Base-by-base conservation (phyloP, 1,284 basidiomycete genomes). In the Apiotrichum sp. region DNA sequence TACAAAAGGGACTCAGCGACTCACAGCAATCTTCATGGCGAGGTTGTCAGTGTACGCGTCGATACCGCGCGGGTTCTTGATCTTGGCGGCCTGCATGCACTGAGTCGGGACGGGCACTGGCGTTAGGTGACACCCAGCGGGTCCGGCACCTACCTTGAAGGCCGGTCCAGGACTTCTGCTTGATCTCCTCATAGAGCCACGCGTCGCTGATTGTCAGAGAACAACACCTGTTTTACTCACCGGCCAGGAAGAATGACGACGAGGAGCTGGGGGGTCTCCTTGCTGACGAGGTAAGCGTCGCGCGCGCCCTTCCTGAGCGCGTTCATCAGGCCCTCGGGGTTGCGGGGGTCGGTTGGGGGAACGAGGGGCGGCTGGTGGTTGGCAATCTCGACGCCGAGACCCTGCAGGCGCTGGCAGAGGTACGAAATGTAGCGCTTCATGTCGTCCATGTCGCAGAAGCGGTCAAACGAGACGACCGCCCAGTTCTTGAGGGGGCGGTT, bases 21-120 rank as follows among this genome's bases (percentile, higher is more conserved):
- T 33, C 16, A 46, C 45, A 8, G 45, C 45, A 57, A 76, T 62
- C 62, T 77, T 77, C 73, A 77, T 73, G 6, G 62, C 51, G 11
- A 57, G 62, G 52, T 77, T 77, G 49, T 70, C 75, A n/a, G 70
- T 70, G 69, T 79, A 80, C 64, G 79, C 78, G 13, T 71, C 72
- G 8, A 75, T 50, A 22, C 72, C 71, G 34, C 68, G 60, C 43
- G 72, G 68, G 43, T 50, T 67, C 55, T 45, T 64, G 60, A 72
- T 66, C 72, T 74, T 80, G 62, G 36, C 59, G 38, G 59, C 66
- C 57, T 65, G 78, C 42, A 63, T 72, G 65, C 67, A 78, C 65
- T 77, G 76, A 0, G 76, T 77, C 1, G 48, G 5, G 14, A 47
- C 33, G 32, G 45, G 14, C 53, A 13, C 36, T 33, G 6, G 6